Evolutionary conservation across 148 eudicot species (phyloP).

Genomic region (Nepenthes mirabilis): DNA sequence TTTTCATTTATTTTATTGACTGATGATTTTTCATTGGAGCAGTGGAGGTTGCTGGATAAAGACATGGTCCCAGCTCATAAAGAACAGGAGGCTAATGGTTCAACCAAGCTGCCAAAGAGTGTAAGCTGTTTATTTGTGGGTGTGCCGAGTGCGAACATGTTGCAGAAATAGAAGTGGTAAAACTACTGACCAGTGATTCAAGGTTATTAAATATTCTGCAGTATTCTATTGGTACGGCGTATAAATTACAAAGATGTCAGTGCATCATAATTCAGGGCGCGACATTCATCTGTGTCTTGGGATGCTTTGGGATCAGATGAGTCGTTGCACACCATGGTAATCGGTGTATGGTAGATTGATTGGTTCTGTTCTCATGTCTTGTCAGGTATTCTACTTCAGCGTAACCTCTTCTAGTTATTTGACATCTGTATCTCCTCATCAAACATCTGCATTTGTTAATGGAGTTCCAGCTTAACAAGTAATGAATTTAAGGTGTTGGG

Average conservation of each 20-base stretch:
- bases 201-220: not conserved
- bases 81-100: no score
- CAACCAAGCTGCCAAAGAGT: no score
- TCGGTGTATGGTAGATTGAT: slow-evolving; percentile 41
- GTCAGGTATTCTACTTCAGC: slow-evolving; percentile 3
- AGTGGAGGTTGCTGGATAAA: no score
- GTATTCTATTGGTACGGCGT: not conserved
- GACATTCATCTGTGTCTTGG: slow-evolving; percentile 12
- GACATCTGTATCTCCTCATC: slow-evolving; percentile 7
- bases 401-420: slow-evolving; percentile 8
- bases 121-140: no score
- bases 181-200: not conserved
- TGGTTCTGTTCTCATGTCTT: slow-evolving; percentile 14
- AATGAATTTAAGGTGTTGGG: no score
- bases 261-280: not conserved
- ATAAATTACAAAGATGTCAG: not conserved
- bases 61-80: no score
- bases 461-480: no score
- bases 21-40: no score
- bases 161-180: not conserved
- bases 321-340: slow-evolving; percentile 51
- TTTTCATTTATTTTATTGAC: no score
- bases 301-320: slow-evolving; percentile 51
- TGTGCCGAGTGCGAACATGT: no score
- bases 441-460: no score